Conservation (phyloP, 257 asterid genomes). For the Cruciata laevipes region DNA sequence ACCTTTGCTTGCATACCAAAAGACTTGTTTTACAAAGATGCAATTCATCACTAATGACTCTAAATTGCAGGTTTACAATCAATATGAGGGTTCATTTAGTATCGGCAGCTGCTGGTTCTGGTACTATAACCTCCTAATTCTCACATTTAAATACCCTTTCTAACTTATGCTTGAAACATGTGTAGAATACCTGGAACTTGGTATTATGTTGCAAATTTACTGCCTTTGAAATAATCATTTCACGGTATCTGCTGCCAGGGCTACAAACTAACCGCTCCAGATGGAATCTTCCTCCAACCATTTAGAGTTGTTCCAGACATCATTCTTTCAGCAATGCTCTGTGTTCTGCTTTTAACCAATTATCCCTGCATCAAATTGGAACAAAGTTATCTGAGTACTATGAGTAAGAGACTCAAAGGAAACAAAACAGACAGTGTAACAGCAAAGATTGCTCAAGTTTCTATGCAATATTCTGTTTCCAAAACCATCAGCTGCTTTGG, state of each 20-base stretch:
- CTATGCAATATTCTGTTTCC: not conserved
- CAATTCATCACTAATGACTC: not conserved
- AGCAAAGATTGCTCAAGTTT: not conserved
- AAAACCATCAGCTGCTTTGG: not conserved
- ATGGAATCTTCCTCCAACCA: constrained; percentile 3
- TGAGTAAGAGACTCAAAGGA: not conserved
- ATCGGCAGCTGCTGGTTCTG: not conserved
- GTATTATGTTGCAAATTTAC: not conserved
- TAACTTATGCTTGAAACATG: not conserved
- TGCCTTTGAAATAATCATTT: not conserved
- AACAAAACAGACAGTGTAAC: not conserved
- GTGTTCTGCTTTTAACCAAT: not conserved
- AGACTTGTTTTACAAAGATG: not conserved
- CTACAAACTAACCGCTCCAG: not conserved
- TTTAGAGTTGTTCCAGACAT: not conserved
- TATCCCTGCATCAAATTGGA: constrained; percentile 4
- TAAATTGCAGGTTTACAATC: not conserved
- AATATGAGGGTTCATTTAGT: not conserved
- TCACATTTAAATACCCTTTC: not conserved
- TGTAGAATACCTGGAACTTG: not conserved
- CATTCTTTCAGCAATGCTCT: not conserved
- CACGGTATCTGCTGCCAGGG: not conserved
- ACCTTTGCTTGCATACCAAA: not conserved
- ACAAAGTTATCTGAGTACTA: not conserved
- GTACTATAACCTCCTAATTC: not conserved